A percentile compares a stretch with the other conserved stretches of the same genome.
Evolutionary conservation across 306 rosid species (phyloP).

Genomic region (Amphicarpaea edgeworthii): DNA sequence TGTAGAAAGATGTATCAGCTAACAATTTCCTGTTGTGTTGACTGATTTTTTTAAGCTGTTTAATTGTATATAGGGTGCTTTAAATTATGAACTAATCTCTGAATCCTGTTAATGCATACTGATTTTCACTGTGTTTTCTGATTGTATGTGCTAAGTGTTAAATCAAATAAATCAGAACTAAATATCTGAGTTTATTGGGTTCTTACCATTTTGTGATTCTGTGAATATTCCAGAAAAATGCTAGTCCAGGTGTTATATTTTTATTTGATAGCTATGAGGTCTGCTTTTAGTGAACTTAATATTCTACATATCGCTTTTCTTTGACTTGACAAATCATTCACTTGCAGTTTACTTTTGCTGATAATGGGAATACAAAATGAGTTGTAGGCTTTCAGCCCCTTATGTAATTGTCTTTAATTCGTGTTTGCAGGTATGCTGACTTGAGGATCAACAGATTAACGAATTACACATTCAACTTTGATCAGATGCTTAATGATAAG

Average conservation of each 20-base stretch:
- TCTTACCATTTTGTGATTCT: background rate
- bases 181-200: background rate
- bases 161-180: constrained; percentile 13
- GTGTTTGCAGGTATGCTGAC: constrained; percentile 88
- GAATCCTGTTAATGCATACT: constrained; percentile 6
- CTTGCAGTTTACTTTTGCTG: constrained; percentile 7
- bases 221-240: constrained; percentile 1
- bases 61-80: background rate
- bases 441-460: constrained; percentile 86
- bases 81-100: constrained; percentile 1
- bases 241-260: background rate
- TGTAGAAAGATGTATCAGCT: no score
- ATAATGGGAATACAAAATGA: constrained; percentile 13
- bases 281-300: constrained; percentile 1
- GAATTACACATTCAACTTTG: constrained; percentile 80
- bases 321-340: background rate
- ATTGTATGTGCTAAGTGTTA: constrained; percentile 4
- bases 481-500: constrained; percentile 92
- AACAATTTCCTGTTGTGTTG: no score
- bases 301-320: constrained; percentile 4
- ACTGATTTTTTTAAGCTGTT: background rate
- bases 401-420: constrained; percentile 5
- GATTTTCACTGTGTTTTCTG: constrained; percentile 3
- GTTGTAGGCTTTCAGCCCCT: constrained; percentile 26
- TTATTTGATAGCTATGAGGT: background rate